A percentile compares a stretch with the other conserved stretches of the same genome.
phyloP scores from a whole-genome alignment of 345 rosid genomes.

The Eucalyptus decipiens region DNA sequence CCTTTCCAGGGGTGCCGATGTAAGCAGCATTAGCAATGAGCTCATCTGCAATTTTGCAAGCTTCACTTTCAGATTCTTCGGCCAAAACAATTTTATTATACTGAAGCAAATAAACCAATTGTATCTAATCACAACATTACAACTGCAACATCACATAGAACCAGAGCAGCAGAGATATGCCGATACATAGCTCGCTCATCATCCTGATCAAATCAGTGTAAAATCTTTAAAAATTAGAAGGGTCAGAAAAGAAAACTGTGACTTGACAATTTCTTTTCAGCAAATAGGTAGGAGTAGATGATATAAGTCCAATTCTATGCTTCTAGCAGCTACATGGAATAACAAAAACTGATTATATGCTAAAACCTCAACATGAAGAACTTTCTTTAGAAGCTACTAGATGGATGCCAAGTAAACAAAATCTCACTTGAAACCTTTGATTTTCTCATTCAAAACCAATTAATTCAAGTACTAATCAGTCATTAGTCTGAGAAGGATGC shows the following conservation, averaged over 20 bases:
- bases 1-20: slow-evolving; percentile 97
- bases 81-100: neutral
- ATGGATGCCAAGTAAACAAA: neutral
- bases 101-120: neutral
- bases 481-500: neutral
- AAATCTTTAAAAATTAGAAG: neutral
- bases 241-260: neutral
- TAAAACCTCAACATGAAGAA: neutral
- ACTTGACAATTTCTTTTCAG: neutral
- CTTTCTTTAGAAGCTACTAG: neutral
- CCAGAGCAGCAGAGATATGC: neutral
- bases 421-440: neutral
- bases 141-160: neutral
- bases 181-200: neutral
- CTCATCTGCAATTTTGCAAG: slow-evolving; percentile 37
- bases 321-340: neutral
- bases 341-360: neutral
- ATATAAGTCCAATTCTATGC: neutral
- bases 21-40: slow-evolving; percentile 73
- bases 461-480: neutral
- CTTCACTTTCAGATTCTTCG: neutral
- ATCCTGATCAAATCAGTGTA: neutral
- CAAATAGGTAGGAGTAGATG: neutral
- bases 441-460: neutral
- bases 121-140: neutral